Conservation (phyloP, 2,329 filamentous ascomycete genomes). For the Fusarium liriodendri region DNA sequence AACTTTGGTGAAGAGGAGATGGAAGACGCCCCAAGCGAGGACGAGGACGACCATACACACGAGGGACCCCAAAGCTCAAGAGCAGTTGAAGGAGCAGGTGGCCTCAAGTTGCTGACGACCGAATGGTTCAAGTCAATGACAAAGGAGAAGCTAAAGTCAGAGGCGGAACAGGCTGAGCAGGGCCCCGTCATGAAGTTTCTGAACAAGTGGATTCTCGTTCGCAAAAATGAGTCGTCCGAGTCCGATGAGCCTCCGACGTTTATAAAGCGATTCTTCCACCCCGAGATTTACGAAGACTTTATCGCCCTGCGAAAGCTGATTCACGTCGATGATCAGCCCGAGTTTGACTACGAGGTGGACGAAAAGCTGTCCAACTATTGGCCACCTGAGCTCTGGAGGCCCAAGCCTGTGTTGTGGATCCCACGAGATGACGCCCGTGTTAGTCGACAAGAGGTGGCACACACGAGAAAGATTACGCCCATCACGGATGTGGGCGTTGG, state of each 20-base stretch:
- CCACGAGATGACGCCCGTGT: constrained; percentile 80
- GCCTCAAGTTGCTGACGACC: constrained; percentile 46
- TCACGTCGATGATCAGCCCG: constrained; percentile 61
- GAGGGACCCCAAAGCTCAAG: constrained; percentile 42
- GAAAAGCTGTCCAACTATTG: constrained; percentile 75
- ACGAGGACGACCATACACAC: constrained; percentile 40
- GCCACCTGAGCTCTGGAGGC: constrained; percentile 71
- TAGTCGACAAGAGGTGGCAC: constrained; percentile 79
- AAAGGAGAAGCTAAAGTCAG: constrained; percentile 47
- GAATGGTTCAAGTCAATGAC: constrained; percentile 53
- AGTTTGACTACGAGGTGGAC: constrained; percentile 61
- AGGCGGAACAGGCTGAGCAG: constrained; percentile 37
- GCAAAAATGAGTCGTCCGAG: constrained; percentile 35
- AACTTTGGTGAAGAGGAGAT: constrained; percentile 50
- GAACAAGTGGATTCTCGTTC: constrained; percentile 42
- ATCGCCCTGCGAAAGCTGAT: constrained; percentile 75
- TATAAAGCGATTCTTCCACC: constrained; percentile 77
- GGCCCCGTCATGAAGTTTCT: constrained; percentile 45
- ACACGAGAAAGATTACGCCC: constrained; percentile 76
- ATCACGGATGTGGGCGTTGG: constrained; percentile 73
- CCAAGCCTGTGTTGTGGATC: constrained; percentile 82
- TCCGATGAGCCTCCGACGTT: constrained; percentile 57
- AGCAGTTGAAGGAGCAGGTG: constrained; percentile 53
- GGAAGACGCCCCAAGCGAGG: constrained; percentile 42
- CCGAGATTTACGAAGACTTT: constrained; percentile 82